These are phyloP conservation scores for Apocynum venetum DNA, from an alignment of 257 asterid genomes.

Conservation along the genomic window DNA sequence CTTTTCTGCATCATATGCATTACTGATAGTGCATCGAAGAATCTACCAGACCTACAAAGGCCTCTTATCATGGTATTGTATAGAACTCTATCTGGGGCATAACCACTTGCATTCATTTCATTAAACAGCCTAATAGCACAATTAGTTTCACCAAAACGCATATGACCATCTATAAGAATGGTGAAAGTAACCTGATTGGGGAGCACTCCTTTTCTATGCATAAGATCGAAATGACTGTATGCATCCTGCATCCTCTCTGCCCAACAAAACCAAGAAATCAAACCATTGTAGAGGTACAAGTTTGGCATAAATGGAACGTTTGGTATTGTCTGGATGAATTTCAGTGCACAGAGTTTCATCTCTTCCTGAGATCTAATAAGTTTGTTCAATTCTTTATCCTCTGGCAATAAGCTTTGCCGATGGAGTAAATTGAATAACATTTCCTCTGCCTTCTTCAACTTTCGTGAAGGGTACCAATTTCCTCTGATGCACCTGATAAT, in stretches of 20 bases:
- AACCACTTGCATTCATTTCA: constrained; percentile 42
- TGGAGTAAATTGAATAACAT: constrained; percentile 37
- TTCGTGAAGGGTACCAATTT: constrained; percentile 28
- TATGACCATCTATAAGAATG: constrained; percentile 50
- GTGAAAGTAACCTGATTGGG: constrained; percentile 65
- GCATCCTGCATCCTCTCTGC: constrained; percentile 47
- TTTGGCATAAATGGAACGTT: constrained; percentile 28
- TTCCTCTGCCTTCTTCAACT: constrained; percentile 32
- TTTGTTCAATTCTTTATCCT: constrained; percentile 18
- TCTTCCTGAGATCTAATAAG: constrained; percentile 29
- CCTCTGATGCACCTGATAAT: constrained; percentile 32
- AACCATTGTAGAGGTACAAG: constrained; percentile 43
- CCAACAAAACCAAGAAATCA: constrained; percentile 46
- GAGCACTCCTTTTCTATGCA: constrained; percentile 40
- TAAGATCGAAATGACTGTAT: constrained; percentile 34
- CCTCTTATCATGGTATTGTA: constrained; percentile 47
- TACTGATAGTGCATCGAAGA: constrained; percentile 43
- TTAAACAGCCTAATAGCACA: constrained; percentile 50
- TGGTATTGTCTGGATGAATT: constrained; percentile 30
- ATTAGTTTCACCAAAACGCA: constrained; percentile 38
- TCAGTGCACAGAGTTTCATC: constrained; percentile 32
- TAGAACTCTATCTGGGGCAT: constrained; percentile 36
- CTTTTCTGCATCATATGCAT: constrained; percentile 46
- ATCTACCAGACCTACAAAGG: constrained; percentile 45
- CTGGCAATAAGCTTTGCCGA: constrained; percentile 22